Conservation (phyloP, 2,329 filamentous ascomycete genomes). For the Cercospora nicotianae region DNA sequence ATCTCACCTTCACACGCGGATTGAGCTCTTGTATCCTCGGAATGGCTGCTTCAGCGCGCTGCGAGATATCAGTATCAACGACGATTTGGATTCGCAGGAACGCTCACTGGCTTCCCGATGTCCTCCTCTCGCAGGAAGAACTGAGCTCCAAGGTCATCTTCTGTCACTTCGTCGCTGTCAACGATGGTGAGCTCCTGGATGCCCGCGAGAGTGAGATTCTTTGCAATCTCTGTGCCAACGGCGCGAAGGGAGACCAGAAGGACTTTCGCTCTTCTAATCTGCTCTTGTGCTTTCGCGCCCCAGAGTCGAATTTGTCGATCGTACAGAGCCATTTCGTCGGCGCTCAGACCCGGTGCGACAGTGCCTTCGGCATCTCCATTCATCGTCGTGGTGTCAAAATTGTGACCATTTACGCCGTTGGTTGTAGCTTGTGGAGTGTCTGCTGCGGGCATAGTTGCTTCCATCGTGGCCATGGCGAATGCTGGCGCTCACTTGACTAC, state of each 20-base stretch:
- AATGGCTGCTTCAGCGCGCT: conserved; percentile 77
- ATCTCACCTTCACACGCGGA: conserved; percentile 74
- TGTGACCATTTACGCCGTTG: conserved; percentile 20
- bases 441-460: conserved; percentile 5
- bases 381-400: conserved; percentile 9
- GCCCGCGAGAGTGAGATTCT: conserved; percentile 93
- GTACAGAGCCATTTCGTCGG: conserved; percentile 95
- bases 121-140: conserved; percentile 74
- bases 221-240: conserved; percentile 90
- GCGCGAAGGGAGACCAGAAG: conserved; percentile 85
- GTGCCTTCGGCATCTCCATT: conserved; percentile 27
- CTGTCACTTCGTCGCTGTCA: conserved; percentile 72
- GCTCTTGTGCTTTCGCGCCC: conserved; percentile 90
- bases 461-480: background rate
- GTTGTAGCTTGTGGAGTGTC: background rate
- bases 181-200: conserved; percentile 87
- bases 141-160: conserved; percentile 68
- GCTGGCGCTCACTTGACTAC: background rate
- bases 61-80: conserved; percentile 11
- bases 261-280: conserved; percentile 83
- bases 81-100: background rate
- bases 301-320: conserved; percentile 96
- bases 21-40: conserved; percentile 83
- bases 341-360: conserved; percentile 34
- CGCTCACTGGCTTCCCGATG: conserved; percentile 69